Evolutionary conservation across 1,139 yeast genomes (phyloP).

Genomic region (Diutina pseudorugosa): DNA sequence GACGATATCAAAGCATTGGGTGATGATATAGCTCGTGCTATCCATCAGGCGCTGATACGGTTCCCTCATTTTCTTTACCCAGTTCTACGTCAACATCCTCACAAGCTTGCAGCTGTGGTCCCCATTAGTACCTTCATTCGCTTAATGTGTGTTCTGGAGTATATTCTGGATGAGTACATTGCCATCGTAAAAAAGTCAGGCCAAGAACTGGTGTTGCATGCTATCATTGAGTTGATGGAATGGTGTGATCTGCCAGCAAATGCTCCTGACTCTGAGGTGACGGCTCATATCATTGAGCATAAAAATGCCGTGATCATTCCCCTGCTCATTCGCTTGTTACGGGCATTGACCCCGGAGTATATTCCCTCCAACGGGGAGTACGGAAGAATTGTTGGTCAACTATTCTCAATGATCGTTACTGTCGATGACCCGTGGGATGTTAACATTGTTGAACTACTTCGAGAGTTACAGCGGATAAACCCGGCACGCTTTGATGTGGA

Average conservation of each 20-base stretch:
- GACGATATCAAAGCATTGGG: not conserved
- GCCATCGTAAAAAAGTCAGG: not conserved
- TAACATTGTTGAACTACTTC: conserved; percentile 15
- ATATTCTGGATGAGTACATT: not conserved
- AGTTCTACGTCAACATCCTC: not conserved
- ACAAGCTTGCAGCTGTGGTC: not conserved
- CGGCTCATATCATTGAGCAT: not conserved
- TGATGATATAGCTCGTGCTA: not conserved
- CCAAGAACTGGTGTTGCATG: not conserved
- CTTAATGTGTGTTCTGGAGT: not conserved
- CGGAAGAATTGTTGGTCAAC: conserved; percentile 15
- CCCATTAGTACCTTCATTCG: not conserved
- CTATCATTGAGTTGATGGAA: not conserved
- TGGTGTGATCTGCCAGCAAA: conserved; percentile 1
- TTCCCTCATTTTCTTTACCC: not conserved
- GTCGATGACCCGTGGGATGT: conserved; percentile 18
- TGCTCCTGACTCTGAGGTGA: not conserved
- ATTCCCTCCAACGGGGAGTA: conserved; percentile 23
- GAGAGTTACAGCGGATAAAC: conserved; percentile 21
- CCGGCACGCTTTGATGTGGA: conserved; percentile 7
- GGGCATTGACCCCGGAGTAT: conserved; percentile 16
- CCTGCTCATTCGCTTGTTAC: conserved; percentile 17
- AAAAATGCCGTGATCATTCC: conserved; percentile 11
- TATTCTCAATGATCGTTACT: conserved; percentile 23
- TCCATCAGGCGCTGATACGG: not conserved